Conservation (phyloP, 306 rosid species). For the Coriaria nepalensis region DNA sequence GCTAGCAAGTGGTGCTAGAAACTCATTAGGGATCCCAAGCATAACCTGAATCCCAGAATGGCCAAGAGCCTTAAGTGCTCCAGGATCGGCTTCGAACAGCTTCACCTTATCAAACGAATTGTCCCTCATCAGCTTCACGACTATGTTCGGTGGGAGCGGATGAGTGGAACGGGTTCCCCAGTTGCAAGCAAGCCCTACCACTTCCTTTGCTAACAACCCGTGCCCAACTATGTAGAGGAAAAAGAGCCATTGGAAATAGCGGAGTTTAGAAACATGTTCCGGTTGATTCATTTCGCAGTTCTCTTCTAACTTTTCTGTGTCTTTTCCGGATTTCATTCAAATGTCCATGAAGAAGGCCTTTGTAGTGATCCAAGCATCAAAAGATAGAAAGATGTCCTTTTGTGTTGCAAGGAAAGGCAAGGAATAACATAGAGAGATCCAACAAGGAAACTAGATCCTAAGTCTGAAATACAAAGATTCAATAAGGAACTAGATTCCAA, state of each 20-base stretch:
- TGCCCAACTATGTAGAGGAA: slow-evolving; percentile 34
- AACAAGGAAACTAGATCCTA: no score
- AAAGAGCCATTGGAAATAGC: slow-evolving; percentile 18
- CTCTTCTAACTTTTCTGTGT: slow-evolving; percentile 4
- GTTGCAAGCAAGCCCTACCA: slow-evolving; percentile 49
- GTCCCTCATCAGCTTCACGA: slow-evolving; percentile 63
- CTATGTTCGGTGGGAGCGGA: slow-evolving; percentile 45
- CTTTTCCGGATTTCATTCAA: neutral
- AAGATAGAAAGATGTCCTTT: slow-evolving; percentile 22
- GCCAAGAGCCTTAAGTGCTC: slow-evolving; percentile 68
- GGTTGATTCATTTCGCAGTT: slow-evolving; percentile 38
- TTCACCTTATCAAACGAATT: slow-evolving; percentile 79
- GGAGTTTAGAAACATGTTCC: no score
- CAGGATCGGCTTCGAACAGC: slow-evolving; percentile 80
- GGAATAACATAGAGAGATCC: slow-evolving; percentile 51
- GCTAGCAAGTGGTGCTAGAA: slow-evolving; percentile 49
- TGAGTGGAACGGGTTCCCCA: slow-evolving; percentile 80
- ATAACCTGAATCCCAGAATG: slow-evolving; percentile 62
- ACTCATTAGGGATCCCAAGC: slow-evolving; percentile 86
- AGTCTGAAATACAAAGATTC: no score
- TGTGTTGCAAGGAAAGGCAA: slow-evolving; percentile 47
- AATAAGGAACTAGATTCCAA: slow-evolving; percentile 40
- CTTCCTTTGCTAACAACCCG: slow-evolving; percentile 27
- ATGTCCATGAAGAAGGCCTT: slow-evolving; percentile 23
- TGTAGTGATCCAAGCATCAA: neutral